Evolutionary conservation across 2,329 filamentous ascomycete species (phyloP), one percentile per base, ranked within the genome.

Genomic region (Phaeomoniella chlamydospora): DNA sequence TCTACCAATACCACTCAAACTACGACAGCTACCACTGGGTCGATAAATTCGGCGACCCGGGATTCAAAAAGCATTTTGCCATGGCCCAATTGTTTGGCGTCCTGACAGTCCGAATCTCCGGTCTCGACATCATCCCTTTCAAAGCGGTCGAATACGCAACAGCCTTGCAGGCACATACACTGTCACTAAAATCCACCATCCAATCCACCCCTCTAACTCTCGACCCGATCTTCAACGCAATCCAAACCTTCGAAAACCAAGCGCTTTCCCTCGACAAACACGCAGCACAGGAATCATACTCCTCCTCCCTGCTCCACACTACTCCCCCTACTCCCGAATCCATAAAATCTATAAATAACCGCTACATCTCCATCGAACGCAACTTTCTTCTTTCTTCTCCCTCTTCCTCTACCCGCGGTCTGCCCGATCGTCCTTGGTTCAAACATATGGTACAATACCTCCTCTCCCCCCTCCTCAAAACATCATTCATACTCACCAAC

Each of bases 21-120:
- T 68, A 67, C 51, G 50, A 67, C 41, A 50, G 55, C 18, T 68
- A 65, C 41, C 57, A 63, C 39, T 71, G 67, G 67, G 70, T 71
- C 65, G 44, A 50, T 0, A 62, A 53, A 0, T 70, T 59, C 38
- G 67, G 64, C 4, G 67, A 71, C 43, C 64, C 64, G 0, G 65
- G 61, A 2, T 70, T 68, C 46, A 48, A 55, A 32, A 57, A 60
- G 1, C 67, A 71, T 43, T 57, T 58, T 5, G 63, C 60, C 2
- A 65, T 71, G 43, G 65, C 64, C 4, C 62, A 68, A 38, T 63
- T 58, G 38, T 45, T 64, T 3, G 50, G 58, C 0, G 50, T 67
- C 5, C 48, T 67, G 4, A 48, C 57, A 3, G 63, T 62, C 41
- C 58, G 61, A 41, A 46, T 64, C 22, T 48, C 56, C 9, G 54